Conservation (phyloP, 2,329 filamentous ascomycete genomes). For the Calonectria hongkongensis region DNA sequence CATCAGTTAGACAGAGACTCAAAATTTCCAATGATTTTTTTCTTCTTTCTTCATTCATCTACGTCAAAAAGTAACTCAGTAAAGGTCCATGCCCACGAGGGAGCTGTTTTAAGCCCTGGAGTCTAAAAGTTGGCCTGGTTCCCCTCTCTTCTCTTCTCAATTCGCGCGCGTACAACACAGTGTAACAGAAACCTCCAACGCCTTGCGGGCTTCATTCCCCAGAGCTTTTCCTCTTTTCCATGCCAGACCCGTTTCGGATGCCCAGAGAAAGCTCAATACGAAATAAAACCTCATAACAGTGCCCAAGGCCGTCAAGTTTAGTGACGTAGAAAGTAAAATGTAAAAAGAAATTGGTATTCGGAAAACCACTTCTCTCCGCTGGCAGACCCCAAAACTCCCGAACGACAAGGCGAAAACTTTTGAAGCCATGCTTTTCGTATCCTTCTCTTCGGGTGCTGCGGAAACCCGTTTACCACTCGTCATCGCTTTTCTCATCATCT, state of each 20-base stretch:
- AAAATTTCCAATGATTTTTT: conserved; percentile 50
- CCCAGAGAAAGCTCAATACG: conserved; percentile 39
- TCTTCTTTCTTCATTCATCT: conserved; percentile 41
- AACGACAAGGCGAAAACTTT: conserved; percentile 39
- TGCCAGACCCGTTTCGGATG: conserved; percentile 43
- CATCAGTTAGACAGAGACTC: conserved; percentile 54
- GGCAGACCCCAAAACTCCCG: conserved; percentile 34
- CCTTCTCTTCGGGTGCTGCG: conserved; percentile 42
- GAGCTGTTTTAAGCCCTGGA: conserved; percentile 6
- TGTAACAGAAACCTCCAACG: conserved; percentile 43
- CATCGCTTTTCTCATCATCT: conserved; percentile 87
- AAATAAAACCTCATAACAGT: conserved; percentile 31
- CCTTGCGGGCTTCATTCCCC: conserved; percentile 45
- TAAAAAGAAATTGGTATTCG: conserved; percentile 28
- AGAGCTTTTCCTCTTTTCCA: conserved; percentile 44
- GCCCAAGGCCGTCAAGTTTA: conserved; percentile 18
- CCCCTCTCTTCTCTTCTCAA: conserved; percentile 17
- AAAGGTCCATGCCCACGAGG: not conserved
- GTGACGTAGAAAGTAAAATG: conserved; percentile 37
- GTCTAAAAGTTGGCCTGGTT: conserved; percentile 11
- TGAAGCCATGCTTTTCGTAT: conserved; percentile 35
- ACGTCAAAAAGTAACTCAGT: conserved; percentile 22
- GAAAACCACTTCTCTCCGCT: conserved; percentile 24
- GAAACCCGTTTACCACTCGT: conserved; percentile 76
- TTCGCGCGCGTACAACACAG: conserved; percentile 27